Evolutionary conservation across 1,284 basidiomycete genomes (phyloP).

Genomic region (Fomitopsis schrenkii): DNA sequence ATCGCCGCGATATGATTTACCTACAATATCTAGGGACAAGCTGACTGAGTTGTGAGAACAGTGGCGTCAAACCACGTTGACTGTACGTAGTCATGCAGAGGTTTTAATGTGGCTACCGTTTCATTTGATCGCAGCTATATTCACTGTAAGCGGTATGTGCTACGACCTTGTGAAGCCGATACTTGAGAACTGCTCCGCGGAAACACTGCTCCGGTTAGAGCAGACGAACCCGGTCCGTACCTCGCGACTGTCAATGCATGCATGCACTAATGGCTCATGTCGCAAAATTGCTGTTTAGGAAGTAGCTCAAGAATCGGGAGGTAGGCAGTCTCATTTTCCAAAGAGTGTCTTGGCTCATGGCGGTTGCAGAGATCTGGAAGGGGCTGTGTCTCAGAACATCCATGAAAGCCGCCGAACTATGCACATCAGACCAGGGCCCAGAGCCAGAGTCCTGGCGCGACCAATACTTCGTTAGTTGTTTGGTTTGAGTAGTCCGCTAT

Average conservation of each 20-base stretch:
- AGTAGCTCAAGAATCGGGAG: conserved; percentile 53
- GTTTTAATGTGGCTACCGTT: not conserved
- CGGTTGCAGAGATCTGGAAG: conserved; percentile 62
- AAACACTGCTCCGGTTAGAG: conserved; percentile 65
- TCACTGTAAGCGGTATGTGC: conserved; percentile 39
- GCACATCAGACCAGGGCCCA: conserved; percentile 32
- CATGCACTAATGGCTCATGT: not conserved
- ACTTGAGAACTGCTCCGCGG: conserved; percentile 63
- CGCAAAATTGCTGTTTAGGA: conserved; percentile 36
- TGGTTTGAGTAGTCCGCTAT: conserved; percentile 1
- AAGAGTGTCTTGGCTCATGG: conserved; percentile 10
- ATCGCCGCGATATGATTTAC: not conserved
- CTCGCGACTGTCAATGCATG: not conserved
- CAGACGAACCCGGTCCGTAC: conserved; percentile 60
- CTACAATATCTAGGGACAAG: conserved; percentile 8
- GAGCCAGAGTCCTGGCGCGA: conserved; percentile 64
- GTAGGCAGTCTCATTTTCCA: conserved; percentile 30
- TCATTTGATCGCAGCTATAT: conserved; percentile 16
- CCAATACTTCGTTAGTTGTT: conserved; percentile 55
- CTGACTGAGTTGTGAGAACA: conserved; percentile 23
- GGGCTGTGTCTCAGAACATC: conserved; percentile 56
- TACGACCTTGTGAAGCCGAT: conserved; percentile 66
- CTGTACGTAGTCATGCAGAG: conserved; percentile 30
- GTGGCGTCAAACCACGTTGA: conserved; percentile 55
- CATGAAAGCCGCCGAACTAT: conserved; percentile 46